Percentiles rank a stretch among this genome's conserved stretches.
phyloP scores from a whole-genome alignment of 768 basidiomycete species.

The Stropharia rugosoannulata region DNA sequence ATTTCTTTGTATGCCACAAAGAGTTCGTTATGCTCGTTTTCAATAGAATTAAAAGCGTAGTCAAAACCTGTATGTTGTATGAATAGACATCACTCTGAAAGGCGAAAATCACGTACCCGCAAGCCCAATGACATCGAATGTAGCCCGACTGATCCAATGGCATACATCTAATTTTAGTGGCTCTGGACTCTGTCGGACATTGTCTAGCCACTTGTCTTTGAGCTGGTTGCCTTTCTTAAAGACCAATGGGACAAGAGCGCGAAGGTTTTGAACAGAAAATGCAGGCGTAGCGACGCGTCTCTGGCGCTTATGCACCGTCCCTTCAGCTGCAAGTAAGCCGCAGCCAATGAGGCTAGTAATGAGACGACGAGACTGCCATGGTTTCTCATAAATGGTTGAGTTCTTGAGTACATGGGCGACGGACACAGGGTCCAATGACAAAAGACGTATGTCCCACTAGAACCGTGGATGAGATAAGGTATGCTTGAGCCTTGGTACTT shows the following conservation, averaged over 20 bases:
- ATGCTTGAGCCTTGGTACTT: conserved; percentile 26
- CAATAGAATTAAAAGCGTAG: conserved; percentile 83
- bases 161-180: conserved; percentile 61
- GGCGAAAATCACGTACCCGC: conserved; percentile 52
- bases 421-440: conserved; percentile 79
- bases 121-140: conserved; percentile 91
- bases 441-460: conserved; percentile 77
- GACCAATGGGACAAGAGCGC: conserved; percentile 68
- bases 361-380: conserved; percentile 72
- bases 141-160: conserved; percentile 79
- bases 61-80: conserved; percentile 62
- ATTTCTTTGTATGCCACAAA: conserved; percentile 83
- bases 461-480: neutral
- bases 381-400: conserved; percentile 76
- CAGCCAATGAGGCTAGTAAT: conserved; percentile 80
- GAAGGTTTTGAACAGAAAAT: conserved; percentile 78
- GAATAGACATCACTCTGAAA: neutral
- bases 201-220: conserved; percentile 56
- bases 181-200: conserved; percentile 30
- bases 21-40: conserved; percentile 75
- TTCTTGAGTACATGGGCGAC: conserved; percentile 75
- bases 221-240: conserved; percentile 67
- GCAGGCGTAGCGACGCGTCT: conserved; percentile 75
- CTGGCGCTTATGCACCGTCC: conserved; percentile 76
- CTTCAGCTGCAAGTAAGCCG: conserved; percentile 81